Evolutionary conservation across 2,329 filamentous ascomycete genomes (phyloP).

Genomic region (Aspergillus udagawae): DNA sequence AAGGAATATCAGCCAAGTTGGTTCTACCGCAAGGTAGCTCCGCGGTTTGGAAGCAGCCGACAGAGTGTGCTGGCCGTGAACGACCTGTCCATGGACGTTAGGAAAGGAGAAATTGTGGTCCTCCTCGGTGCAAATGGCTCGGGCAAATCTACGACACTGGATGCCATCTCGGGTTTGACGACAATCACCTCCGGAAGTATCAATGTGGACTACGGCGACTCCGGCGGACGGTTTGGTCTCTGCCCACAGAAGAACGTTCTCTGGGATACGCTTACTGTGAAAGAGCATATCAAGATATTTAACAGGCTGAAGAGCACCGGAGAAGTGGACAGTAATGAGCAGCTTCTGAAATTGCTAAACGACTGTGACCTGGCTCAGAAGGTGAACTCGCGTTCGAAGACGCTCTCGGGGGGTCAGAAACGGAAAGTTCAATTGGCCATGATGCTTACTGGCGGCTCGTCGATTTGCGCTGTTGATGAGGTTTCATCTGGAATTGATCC

Average conservation of each 20-base stretch:
- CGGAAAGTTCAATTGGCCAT: slow-evolving; percentile 87
- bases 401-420: slow-evolving; percentile 86
- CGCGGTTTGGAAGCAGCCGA: slow-evolving; percentile 47
- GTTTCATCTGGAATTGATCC: slow-evolving; percentile 87
- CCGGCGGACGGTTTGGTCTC: slow-evolving; percentile 74
- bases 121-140: slow-evolving; percentile 85
- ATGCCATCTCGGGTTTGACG: slow-evolving; percentile 79
- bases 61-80: slow-evolving; percentile 76
- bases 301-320: slow-evolving; percentile 70
- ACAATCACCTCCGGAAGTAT: slow-evolving; percentile 73
- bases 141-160: slow-evolving; percentile 85
- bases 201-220: slow-evolving; percentile 71
- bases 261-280: slow-evolving; percentile 83
- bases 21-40: slow-evolving; percentile 49
- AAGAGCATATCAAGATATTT: slow-evolving; percentile 80
- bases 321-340: slow-evolving; percentile 52
- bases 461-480: slow-evolving; percentile 87
- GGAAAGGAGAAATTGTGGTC: slow-evolving; percentile 77
- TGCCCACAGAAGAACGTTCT: slow-evolving; percentile 93
- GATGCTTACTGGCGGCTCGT: slow-evolving; percentile 89
- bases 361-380: slow-evolving; percentile 75
- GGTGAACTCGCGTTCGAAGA: slow-evolving; percentile 65
- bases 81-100: slow-evolving; percentile 65
- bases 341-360: slow-evolving; percentile 61
- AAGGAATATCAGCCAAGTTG: slow-evolving; percentile 71